Percentiles rank a stretch among this genome's conserved stretches.
Evolutionary conservation across 805 yeast species (phyloP).

Genomic region (Hanseniaspora mollemarum): DNA sequence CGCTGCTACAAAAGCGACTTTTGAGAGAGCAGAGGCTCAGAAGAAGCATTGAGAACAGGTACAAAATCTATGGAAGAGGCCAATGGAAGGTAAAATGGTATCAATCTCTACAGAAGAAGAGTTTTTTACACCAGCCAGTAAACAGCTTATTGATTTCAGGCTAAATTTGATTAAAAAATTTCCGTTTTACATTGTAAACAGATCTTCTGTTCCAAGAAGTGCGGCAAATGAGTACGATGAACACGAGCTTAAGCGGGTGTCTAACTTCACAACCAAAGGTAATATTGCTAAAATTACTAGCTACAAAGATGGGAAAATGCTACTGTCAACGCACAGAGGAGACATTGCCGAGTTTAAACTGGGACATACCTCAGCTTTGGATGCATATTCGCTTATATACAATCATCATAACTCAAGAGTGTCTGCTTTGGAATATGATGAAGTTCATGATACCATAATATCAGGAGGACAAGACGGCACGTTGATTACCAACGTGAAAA

Average conservation of each 20-base stretch:
- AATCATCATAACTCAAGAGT: slow-evolving; percentile 9
- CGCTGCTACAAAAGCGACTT: no score
- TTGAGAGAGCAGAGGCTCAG: no score
- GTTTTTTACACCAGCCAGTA: slow-evolving; percentile 70
- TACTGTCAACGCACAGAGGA: slow-evolving; percentile 8
- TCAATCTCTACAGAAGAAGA: no score
- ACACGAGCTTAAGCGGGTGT: neutral
- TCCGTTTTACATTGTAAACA: neutral
- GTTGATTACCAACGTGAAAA: neutral
- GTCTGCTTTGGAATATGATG: slow-evolving; percentile 4
- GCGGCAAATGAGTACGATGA: neutral
- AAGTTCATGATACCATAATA: neutral
- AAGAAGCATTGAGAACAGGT: no score
- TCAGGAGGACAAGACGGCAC: slow-evolving; percentile 13
- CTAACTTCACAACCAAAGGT: slow-evolving; percentile 4
- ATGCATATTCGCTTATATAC: neutral
- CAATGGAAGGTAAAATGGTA: no score
- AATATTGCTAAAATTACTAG: slow-evolving; percentile 5
- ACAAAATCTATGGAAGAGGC: no score
- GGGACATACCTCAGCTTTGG: neutral
- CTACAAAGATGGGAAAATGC: neutral
- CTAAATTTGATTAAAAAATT: slow-evolving; percentile 33
- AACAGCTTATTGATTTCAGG: slow-evolving; percentile 43
- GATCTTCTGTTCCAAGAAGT: neutral
- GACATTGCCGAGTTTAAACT: neutral